Percentiles rank a stretch among this genome's conserved stretches.
Evolutionary conservation across 495 filamentous ascomycete genomes (phyloP).

Genomic region (Hypoxylon perforatum): DNA sequence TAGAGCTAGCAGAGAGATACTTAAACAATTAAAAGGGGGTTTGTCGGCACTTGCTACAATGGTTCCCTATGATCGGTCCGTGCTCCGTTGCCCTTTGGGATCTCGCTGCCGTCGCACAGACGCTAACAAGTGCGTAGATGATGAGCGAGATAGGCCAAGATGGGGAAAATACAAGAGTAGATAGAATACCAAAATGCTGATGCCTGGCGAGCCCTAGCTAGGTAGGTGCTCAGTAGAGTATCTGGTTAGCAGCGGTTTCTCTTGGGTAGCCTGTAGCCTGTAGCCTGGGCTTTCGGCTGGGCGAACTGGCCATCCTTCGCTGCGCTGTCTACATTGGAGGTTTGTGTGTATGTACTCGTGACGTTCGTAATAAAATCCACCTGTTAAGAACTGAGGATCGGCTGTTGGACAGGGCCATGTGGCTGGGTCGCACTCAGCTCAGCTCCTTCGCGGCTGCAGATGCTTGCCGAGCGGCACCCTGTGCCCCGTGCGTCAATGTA

Average conservation of each 20-base stretch:
- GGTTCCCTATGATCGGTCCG: slow-evolving; percentile 24
- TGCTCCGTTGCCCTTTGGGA: slow-evolving; percentile 15
- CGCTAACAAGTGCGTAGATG: slow-evolving; percentile 6
- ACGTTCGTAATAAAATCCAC: slow-evolving; percentile 39
- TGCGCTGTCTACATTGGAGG: too few species aligned
- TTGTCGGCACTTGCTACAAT: slow-evolving; percentile 34
- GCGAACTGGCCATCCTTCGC: too few species aligned
- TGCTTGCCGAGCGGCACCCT: slow-evolving; percentile 41
- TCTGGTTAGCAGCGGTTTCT: too few species aligned
- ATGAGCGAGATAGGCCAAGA: background rate
- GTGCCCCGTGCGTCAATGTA: slow-evolving; percentile 32
- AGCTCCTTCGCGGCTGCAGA: slow-evolving; percentile 44
- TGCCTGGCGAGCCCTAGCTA: slow-evolving; percentile 10
- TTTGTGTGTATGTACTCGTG: background rate
- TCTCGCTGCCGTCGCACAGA: slow-evolving; percentile 22
- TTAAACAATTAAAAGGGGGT: slow-evolving; percentile 9
- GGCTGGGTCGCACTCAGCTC: slow-evolving; percentile 44
- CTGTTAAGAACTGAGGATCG: slow-evolving; percentile 37
- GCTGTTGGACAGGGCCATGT: slow-evolving; percentile 45
- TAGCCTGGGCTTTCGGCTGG: too few species aligned
- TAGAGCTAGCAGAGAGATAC: background rate
- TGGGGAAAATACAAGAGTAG: background rate
- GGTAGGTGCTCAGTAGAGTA: too few species aligned
- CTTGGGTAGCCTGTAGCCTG: too few species aligned
- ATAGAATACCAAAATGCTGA: slow-evolving; percentile 7